Evolutionary conservation across 768 basidiomycete species (phyloP).

Genomic region (Hirschioporus abietinus): DNA sequence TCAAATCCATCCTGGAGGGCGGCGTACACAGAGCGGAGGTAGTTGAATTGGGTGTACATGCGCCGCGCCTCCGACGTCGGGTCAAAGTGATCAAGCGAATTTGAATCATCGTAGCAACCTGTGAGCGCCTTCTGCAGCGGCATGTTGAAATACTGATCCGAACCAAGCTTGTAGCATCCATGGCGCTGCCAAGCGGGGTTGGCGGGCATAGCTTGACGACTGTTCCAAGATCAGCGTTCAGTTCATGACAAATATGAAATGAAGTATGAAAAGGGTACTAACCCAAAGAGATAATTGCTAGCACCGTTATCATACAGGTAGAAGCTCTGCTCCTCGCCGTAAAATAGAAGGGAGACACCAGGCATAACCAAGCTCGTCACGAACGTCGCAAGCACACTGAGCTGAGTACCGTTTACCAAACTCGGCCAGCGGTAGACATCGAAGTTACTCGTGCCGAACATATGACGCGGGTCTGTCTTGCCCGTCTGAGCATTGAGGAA

Average conservation of each 20-base stretch:
- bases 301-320: constrained; percentile 87
- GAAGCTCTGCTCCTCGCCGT: constrained; percentile 91
- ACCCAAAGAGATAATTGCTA: constrained; percentile 89
- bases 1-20: constrained; percentile 84
- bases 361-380: constrained; percentile 79
- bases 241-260: constrained; percentile 6
- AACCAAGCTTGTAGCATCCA: constrained; percentile 88
- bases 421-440: constrained; percentile 94
- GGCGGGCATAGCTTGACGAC: constrained; percentile 88
- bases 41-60: constrained; percentile 65
- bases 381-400: constrained; percentile 72
- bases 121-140: constrained; percentile 71
- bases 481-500: constrained; percentile 69
- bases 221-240: constrained; percentile 23
- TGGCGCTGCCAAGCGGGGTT: constrained; percentile 88
- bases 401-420: constrained; percentile 77
- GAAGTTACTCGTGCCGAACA: constrained; percentile 92
- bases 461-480: constrained; percentile 73
- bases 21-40: constrained; percentile 61
- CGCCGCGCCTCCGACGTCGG: constrained; percentile 77
- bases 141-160: constrained; percentile 92
- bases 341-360: constrained; percentile 77
- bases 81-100: constrained; percentile 92
- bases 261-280: constrained; percentile 18
- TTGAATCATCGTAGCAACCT: constrained; percentile 89